These are phyloP conservation scores for Trametes hirsuta DNA, from an alignment of 1,284 basidiomycete species.

Conservation along the genomic window DNA sequence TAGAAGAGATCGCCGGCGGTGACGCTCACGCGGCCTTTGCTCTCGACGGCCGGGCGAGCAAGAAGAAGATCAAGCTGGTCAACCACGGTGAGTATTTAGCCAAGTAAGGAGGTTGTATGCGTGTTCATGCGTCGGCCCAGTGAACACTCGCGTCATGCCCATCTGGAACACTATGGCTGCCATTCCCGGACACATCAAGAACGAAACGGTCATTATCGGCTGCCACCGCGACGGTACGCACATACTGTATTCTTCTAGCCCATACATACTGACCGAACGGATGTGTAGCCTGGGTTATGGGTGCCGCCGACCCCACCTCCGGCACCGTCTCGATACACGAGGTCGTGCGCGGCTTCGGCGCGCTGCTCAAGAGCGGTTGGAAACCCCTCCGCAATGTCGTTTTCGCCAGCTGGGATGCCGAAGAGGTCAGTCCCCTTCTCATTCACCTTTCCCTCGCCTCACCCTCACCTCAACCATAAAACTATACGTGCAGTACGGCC, in stretches of 20 bases:
- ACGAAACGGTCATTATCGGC: constrained; percentile 87
- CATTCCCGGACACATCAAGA: constrained; percentile 86
- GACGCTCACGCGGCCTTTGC: constrained; percentile 37
- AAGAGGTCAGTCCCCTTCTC: constrained; percentile 60
- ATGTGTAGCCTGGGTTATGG: constrained; percentile 51
- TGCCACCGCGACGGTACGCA: constrained; percentile 80
- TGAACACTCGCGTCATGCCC: constrained; percentile 80
- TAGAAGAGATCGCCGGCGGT: constrained; percentile 54
- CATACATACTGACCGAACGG: neutral
- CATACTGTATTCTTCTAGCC: neutral
- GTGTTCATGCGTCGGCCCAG: constrained; percentile 34
- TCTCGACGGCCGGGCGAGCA: constrained; percentile 54
- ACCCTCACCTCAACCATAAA: neutral
- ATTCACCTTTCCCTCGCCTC: no score
- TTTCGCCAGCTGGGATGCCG: constrained; percentile 93
- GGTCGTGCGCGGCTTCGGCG: constrained; percentile 81
- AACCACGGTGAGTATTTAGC: constrained; percentile 56
- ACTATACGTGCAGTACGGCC: constrained; percentile 63
- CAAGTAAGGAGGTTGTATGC: no score
- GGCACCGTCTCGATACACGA: constrained; percentile 89
- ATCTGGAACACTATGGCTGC: constrained; percentile 90
- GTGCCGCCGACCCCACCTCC: constrained; percentile 85
- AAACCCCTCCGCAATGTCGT: constrained; percentile 86
- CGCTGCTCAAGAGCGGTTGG: constrained; percentile 79
- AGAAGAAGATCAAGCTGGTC: constrained; percentile 54